Evolutionary conservation across 495 filamentous ascomycete species (phyloP), one percentile per base, ranked within the genome.

Genomic region (Aspergillus conjunctus): DNA sequence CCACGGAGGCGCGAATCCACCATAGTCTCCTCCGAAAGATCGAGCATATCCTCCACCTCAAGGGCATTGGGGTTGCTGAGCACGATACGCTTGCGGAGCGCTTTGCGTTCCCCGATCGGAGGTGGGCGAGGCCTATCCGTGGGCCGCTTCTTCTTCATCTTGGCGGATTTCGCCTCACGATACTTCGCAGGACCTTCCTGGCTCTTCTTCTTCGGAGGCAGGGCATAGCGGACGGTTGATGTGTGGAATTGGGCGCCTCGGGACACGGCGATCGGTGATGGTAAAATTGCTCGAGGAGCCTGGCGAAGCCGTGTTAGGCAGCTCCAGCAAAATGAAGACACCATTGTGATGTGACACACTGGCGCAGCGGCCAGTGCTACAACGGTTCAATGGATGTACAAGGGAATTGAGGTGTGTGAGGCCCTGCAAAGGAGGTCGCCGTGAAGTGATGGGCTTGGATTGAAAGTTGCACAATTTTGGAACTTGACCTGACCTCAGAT

Each of bases 21-120:
- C 70, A 88, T 77, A 51, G 76, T 83, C 57, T 85, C 78, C 11
- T 76, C 66, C 2, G 77, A 80, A 45, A 96, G 66, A 18, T 89
- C 80, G 62, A 75, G 67, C 70, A 95, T 75, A 18, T 83, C 87
- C 22, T 75, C 69, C 30, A 97, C 85, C 64, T 85, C 84, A 20
- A 96, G 78, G 37, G 94, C 94, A 77, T 97, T 98, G 67, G 88
- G 88, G 75, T 98, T 98, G 75, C 88, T 94, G 43, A 98, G 83
- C 32, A 93, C 86, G 60, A 98, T 88, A 56, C 90, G 85, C 78
- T 95, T 97, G 62, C 91, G 86, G 65, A 91, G 75, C 21, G 90
- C 87, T 73, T 91, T 97, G 67, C 93, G 87, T 79, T 97, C 91
- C 58, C 92, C 94, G 9, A 83, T 72, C 30, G 75, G 77, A 15